A percentile compares a stretch with the other conserved stretches of the same genome.
Conservation (phyloP, 164 flowering plant genomes). For the Euptelea pleiosperma region DNA sequence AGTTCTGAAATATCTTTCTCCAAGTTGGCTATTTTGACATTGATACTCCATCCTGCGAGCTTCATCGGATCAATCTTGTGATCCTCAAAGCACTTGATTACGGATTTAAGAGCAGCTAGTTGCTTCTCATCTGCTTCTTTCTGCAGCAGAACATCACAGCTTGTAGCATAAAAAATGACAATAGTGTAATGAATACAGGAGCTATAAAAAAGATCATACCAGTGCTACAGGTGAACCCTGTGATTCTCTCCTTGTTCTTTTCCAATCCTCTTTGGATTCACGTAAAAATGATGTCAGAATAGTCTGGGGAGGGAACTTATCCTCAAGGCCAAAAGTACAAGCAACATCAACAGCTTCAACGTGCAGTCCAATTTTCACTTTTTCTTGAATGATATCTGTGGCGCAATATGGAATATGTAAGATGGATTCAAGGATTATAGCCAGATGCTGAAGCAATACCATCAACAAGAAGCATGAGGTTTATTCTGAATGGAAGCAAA, state of each 20-base stretch:
- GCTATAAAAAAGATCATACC: conserved; percentile 23
- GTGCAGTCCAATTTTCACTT: conserved; percentile 36
- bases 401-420: not conserved
- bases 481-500: too few relatives aligned
- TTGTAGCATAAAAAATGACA: conserved; percentile 3
- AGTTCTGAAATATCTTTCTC: conserved; percentile 35
- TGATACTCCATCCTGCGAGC: conserved; percentile 33
- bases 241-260: conserved; percentile 25
- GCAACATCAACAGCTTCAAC: conserved; percentile 41
- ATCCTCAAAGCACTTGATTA: conserved; percentile 34
- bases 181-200: too few relatives aligned
- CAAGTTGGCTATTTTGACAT: conserved; percentile 32
- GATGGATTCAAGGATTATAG: not conserved
- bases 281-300: conserved; percentile 33
- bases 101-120: conserved; percentile 36
- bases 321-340: conserved; percentile 41
- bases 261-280: conserved; percentile 28
- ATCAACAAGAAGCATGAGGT: too few relatives aligned
- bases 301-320: conserved; percentile 31
- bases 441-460: too few relatives aligned
- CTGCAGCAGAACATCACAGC: conserved; percentile 26
- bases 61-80: conserved; percentile 33
- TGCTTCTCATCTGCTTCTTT: conserved; percentile 38
- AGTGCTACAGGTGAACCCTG: conserved; percentile 19
- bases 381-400: conserved; percentile 39